Conservation (phyloP, 164 flowering plant genomes). For the Vitis rotundifolia region DNA sequence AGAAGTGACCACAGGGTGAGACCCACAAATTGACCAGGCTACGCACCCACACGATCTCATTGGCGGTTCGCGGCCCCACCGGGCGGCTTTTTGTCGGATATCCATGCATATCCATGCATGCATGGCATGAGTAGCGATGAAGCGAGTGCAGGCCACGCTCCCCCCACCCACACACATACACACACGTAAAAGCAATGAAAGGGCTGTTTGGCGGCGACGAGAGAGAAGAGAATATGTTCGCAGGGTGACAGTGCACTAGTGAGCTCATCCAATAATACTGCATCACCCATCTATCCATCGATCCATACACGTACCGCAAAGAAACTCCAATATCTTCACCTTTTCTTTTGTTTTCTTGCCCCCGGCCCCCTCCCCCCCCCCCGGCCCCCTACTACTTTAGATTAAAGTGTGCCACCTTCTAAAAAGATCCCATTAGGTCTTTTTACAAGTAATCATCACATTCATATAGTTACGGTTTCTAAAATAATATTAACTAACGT, state of each 20-base stretch:
- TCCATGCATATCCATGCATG: slow-evolving; percentile 9
- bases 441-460: neutral
- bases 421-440: neutral
- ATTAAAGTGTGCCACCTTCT: neutral
- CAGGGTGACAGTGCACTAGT: neutral
- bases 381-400: neutral
- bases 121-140: neutral
- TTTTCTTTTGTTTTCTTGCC: neutral
- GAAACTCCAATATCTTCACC: slow-evolving; percentile 1
- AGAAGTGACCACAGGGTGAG: neutral
- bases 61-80: slow-evolving; percentile 5
- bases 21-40: slow-evolving; percentile 8
- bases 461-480: too few species aligned
- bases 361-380: too few species aligned
- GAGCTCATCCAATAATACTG: too few species aligned
- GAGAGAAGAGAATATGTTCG: slow-evolving; percentile 12
- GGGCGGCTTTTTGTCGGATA: slow-evolving; percentile 23
- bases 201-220: slow-evolving; percentile 14
- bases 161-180: neutral
- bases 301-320: slow-evolving; percentile 7
- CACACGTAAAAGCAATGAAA: too few species aligned
- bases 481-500: too few species aligned
- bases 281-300: slow-evolving; percentile 3
- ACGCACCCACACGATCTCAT: neutral
- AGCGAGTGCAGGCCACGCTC: slow-evolving; percentile 23